These are phyloP conservation scores for Pilaira anomala DNA, from an alignment of 192 early-diverging fungal genomes.

Conservation along the genomic window DNA sequence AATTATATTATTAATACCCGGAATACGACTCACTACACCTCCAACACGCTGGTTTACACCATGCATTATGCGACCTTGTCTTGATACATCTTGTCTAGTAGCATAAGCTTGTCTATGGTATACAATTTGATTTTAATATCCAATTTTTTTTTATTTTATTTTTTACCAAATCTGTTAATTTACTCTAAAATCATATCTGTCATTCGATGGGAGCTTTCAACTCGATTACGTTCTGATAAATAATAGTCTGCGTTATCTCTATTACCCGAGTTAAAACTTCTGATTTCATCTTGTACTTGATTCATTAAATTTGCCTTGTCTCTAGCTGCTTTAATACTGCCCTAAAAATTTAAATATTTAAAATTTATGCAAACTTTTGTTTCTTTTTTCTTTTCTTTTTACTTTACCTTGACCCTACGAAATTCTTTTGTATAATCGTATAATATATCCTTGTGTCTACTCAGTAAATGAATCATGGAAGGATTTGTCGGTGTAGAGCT, in stretches of 20 bases:
- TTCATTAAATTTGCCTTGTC: conserved; percentile 70
- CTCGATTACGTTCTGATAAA: conserved; percentile 63
- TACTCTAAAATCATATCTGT: conserved; percentile 80
- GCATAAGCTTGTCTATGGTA: conserved; percentile 67
- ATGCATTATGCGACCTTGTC: conserved; percentile 57
- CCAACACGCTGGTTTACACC: conserved; percentile 53
- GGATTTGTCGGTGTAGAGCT: conserved; percentile 49
- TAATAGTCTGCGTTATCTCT: conserved; percentile 57
- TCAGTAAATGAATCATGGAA: conserved; percentile 70
- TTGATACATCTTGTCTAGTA: conserved; percentile 60
- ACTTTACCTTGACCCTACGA: conserved; percentile 60
- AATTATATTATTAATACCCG: conserved; percentile 68
- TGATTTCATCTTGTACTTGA: conserved; percentile 60
- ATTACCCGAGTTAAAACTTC: conserved; percentile 38
- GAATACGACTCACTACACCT: conserved; percentile 63
- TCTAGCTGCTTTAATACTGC: conserved; percentile 58
- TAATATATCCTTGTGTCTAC: conserved; percentile 73
- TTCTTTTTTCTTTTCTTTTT: background rate
- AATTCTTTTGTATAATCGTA: conserved; percentile 81
- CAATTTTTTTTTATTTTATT: background rate
- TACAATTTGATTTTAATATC: background rate
- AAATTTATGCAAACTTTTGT: background rate
- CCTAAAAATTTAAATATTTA: conserved; percentile 26
- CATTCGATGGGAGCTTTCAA: conserved; percentile 70
- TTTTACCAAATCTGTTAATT: conserved; percentile 22